Base-by-base conservation (phyloP, 352 stramenopile species). In the Phytophthora litchii region DNA sequence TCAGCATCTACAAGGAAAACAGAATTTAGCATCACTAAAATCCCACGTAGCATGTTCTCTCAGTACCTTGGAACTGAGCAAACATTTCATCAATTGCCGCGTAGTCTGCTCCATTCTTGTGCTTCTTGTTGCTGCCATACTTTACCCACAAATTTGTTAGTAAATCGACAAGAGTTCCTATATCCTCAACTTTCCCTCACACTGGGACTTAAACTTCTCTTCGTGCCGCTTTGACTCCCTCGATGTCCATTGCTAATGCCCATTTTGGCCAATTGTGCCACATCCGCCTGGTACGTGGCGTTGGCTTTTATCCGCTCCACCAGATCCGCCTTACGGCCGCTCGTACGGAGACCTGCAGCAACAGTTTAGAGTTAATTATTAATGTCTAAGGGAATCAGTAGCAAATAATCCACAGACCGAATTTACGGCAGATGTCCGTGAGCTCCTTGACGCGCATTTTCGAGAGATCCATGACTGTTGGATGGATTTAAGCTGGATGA, bases 401-500 rank as follows among this genome's bases (percentile, higher is more conserved):
- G 35, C 17, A 53, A 17, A 13, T 6, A 23, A 25, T 48, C 32
- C 1, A 19, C 9, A 41, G 31, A 80, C 81, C 77, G 23, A 86
- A 76, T 6, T 72, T 79, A 63, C 87, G 88, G 77, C 83, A 93
- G 51, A 93, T 86, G 40, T 91, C 81, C 7, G 72, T 70, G n/a
- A 93, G 80, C n/a, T 93, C 83, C 51, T 91, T 93, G 19, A 93
- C 76, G 42, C 83, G 83, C 23, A 93, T 60, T 50, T 53, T 74
- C 47, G 77, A 70, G 47, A 91, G 72, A 74, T 93, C 81, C 77
- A 92, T 92, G 31, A 25, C 16, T 38, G n/a, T 16, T 20, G 23
- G 14, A 13, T 7, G 13, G 17, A 10, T 44, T 54, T 21, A 13
- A 43, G 31, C 31, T 43, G 31, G 8, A 43, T n/a, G n/a, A n/a